phyloP scores from a whole-genome alignment of 1,284 basidiomycete genomes.

The Tilletia indica region DNA sequence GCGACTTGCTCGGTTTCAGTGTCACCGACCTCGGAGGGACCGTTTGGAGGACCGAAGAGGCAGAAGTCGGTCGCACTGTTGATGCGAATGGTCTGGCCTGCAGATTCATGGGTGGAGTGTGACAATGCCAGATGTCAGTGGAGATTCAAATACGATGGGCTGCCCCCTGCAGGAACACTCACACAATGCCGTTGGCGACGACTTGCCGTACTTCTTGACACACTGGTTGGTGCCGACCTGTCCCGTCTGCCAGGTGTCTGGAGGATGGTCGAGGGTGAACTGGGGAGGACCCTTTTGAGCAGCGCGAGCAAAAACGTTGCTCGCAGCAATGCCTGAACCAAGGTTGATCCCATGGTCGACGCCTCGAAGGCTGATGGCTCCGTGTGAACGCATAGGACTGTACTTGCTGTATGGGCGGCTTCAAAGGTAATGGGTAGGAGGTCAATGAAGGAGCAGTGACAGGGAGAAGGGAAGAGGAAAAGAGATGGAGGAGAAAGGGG shows the following conservation, averaged over 20 bases:
- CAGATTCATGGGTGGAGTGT: too few species aligned
- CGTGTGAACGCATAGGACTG: neutral
- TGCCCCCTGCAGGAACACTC: neutral
- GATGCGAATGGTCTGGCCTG: constrained; percentile 11
- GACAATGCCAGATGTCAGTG: neutral
- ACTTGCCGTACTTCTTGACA: constrained; percentile 16
- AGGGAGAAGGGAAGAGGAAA: neutral
- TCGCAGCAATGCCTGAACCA: too few species aligned
- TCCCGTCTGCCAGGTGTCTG: constrained; percentile 21
- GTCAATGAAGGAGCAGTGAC: too few species aligned
- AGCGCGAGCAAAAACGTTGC: neutral
- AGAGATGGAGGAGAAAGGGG: neutral
- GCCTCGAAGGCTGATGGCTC: neutral
- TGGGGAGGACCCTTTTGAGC: neutral
- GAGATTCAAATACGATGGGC: neutral
- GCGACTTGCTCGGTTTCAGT: constrained; percentile 12
- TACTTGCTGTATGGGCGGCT: too few species aligned
- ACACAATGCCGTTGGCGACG: neutral
- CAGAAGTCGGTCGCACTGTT: constrained; percentile 27
- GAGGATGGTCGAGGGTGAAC: constrained; percentile 18
- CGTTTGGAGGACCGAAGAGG: constrained; percentile 39
- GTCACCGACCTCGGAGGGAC: constrained; percentile 14
- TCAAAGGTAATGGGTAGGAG: too few species aligned
- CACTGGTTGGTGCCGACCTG: constrained; percentile 28
- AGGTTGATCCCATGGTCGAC: neutral